Conservation (phyloP, 495 filamentous ascomycete species). For the Parachaetomium inaequale region DNA sequence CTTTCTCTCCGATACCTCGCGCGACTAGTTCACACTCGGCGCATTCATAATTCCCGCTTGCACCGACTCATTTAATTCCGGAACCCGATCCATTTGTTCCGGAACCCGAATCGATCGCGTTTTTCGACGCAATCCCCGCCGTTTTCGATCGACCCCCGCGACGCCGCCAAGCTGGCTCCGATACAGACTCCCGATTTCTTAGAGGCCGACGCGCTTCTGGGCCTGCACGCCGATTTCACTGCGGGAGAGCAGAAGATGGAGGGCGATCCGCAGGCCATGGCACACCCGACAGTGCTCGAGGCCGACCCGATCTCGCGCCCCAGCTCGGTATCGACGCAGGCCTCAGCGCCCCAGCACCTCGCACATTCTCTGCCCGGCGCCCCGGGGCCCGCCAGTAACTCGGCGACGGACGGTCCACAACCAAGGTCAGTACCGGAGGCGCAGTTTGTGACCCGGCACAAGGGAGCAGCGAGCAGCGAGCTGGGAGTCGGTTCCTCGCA, state of each 20-base stretch:
- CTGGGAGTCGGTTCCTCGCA: background rate
- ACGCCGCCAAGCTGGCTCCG: conserved; percentile 32
- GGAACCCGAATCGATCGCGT: conserved; percentile 3
- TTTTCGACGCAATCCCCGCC: background rate
- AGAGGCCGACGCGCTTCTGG: conserved; percentile 21
- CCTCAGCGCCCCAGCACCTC: conserved; percentile 35
- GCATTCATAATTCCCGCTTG: background rate
- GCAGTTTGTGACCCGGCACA: too few species aligned
- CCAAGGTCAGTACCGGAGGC: conserved; percentile 52
- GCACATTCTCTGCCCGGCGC: conserved; percentile 55
- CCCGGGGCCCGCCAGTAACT: conserved; percentile 58
- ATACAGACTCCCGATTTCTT: conserved; percentile 37
- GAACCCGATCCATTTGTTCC: background rate
- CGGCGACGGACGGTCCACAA: conserved; percentile 58
- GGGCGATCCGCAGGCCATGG: conserved; percentile 36
- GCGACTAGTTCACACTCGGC: background rate
- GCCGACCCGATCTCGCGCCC: conserved; percentile 48
- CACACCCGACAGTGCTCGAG: conserved; percentile 40
- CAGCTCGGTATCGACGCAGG: conserved; percentile 44
- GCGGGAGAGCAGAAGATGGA: conserved; percentile 37
- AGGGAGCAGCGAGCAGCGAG: background rate
- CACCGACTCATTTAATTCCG: too few species aligned
- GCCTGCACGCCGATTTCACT: conserved; percentile 31
- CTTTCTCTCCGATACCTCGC: background rate
- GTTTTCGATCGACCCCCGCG: background rate